A percentile compares a stretch with the other conserved stretches of the same genome.
Conservation (phyloP, 768 basidiomycete genomes). For the Phaeotremella skinneri region DNA sequence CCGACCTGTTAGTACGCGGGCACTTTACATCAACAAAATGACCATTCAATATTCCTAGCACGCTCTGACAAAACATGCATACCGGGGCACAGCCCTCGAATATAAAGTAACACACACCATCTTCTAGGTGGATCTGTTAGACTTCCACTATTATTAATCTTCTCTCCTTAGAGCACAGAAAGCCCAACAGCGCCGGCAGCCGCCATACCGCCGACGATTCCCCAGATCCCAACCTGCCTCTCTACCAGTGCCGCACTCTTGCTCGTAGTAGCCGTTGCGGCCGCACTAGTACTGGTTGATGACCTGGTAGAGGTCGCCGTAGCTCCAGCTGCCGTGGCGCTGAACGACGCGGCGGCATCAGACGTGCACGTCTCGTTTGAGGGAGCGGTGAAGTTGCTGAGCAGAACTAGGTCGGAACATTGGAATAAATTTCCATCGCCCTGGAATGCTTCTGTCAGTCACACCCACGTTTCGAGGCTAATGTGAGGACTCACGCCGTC, state of each 20-base stretch:
- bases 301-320: constrained; percentile 5
- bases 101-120: no score
- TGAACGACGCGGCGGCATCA: constrained; percentile 13
- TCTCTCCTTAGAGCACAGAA: background rate
- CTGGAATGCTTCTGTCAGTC: constrained; percentile 5
- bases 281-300: background rate
- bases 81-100: no score
- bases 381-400: constrained; percentile 58
- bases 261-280: constrained; percentile 8
- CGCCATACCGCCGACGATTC: background rate
- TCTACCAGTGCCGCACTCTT: background rate
- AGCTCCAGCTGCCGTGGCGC: constrained; percentile 1
- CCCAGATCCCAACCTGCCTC: background rate
- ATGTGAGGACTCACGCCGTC: constrained; percentile 35
- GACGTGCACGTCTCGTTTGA: constrained; percentile 50
- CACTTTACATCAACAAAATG: no score
- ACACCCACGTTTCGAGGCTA: background rate
- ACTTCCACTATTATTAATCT: no score
- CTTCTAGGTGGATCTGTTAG: no score
- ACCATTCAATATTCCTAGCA: no score
- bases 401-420: constrained; percentile 78
- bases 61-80: no score
- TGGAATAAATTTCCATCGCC: constrained; percentile 71
- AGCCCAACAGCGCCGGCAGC: background rate
- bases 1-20: no score